A percentile compares a stretch with the other conserved stretches of the same genome.
These are phyloP conservation scores for Mycotypha africana DNA, from an alignment of 371 early-diverging fungal species.

Conservation along the genomic window DNA sequence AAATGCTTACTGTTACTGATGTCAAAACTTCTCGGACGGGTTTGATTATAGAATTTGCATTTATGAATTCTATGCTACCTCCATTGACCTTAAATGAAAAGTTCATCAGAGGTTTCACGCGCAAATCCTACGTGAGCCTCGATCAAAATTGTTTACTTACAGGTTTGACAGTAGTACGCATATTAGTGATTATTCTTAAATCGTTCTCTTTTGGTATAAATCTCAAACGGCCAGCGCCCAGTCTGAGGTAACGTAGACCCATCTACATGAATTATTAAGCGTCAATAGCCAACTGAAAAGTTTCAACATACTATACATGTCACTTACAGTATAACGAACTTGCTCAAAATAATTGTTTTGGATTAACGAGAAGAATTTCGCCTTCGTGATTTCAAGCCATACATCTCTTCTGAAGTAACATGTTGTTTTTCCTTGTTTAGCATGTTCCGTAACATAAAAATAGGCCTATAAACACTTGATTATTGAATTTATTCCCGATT, in stretches of 20 bases:
- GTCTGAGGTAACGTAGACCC: no score
- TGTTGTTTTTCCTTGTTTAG: slow-evolving; percentile 44
- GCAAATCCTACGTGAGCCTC: no score
- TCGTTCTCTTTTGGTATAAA: slow-evolving; percentile 9
- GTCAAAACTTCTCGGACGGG: no score
- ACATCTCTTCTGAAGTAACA: slow-evolving; percentile 77
- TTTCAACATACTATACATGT: no score
- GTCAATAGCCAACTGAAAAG: no score
- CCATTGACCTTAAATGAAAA: no score
- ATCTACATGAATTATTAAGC: no score
- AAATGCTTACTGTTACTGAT: no score
- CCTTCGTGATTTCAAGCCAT: slow-evolving; percentile 54
- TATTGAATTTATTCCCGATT: not conserved
- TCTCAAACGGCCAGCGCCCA: slow-evolving; percentile 6
- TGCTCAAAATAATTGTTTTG: not conserved
- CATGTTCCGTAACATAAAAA: slow-evolving; percentile 76
- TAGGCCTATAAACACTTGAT: slow-evolving; percentile 27
- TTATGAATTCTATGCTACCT: no score
- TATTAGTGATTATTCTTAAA: slow-evolving; percentile 10
- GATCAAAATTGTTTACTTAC: no score
- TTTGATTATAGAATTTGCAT: no score
- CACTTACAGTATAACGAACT: not conserved
- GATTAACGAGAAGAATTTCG: slow-evolving; percentile 2
- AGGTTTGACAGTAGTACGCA: slow-evolving; percentile 19
- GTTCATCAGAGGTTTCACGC: no score